Percentiles rank a stretch among this genome's conserved stretches.
These are phyloP conservation scores for Globisporangium perplexum DNA, from an alignment of 352 stramenopile genomes.

Conservation along the genomic window DNA sequence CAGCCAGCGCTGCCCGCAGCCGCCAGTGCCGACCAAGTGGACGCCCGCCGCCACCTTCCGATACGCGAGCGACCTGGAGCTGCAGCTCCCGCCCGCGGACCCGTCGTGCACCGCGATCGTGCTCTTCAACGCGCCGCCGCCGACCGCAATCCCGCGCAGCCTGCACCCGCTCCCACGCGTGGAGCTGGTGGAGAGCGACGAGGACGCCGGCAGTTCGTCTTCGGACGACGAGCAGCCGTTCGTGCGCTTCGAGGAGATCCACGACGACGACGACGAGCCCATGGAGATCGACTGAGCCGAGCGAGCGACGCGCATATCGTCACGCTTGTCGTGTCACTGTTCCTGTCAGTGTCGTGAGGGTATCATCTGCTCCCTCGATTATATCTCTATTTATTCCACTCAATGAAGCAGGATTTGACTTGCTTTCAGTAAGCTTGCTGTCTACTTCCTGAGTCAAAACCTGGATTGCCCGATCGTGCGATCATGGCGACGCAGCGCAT, in stretches of 20 bases:
- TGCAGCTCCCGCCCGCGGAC: slow-evolving; percentile 11
- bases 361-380: background rate
- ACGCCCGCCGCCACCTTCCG: background rate
- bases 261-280: slow-evolving; percentile 51
- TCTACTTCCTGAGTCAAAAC: background rate
- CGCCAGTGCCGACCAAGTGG: slow-evolving; percentile 4
- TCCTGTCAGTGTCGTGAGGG: background rate
- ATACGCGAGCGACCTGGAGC: slow-evolving; percentile 8
- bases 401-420: background rate
- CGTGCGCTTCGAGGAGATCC: slow-evolving; percentile 68
- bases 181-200: slow-evolving; percentile 47
- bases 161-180: slow-evolving; percentile 28
- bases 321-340: background rate
- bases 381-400: background rate
- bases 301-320: background rate
- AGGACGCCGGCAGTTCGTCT: slow-evolving; percentile 13
- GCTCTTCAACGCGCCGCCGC: slow-evolving; percentile 38
- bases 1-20: too few relatives aligned
- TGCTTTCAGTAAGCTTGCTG: background rate
- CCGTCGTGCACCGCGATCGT: slow-evolving; percentile 45
- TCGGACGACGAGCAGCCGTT: slow-evolving; percentile 17
- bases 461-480: too few relatives aligned
- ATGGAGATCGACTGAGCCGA: slow-evolving; percentile 66
- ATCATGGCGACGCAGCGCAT: slow-evolving; percentile 2
- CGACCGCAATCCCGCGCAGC: slow-evolving; percentile 19